Evolutionary conservation across 129 eudicot species (phyloP).

Genomic region (Centaurea solstitialis): DNA sequence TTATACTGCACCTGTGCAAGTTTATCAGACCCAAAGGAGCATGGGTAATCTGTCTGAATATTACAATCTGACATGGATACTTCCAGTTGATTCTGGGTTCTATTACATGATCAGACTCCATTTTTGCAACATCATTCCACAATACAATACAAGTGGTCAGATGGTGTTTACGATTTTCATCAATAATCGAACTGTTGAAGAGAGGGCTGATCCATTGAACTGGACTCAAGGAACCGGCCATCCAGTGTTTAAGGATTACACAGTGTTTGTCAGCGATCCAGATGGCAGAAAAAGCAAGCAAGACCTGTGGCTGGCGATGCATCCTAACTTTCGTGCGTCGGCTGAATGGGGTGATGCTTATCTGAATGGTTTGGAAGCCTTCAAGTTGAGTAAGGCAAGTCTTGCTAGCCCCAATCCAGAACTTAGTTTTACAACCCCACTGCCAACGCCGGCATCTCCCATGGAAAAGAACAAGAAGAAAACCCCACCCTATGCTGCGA

Average conservation of each 20-base stretch:
- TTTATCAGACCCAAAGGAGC: no score
- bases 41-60: no score
- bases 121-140: constrained; percentile 42
- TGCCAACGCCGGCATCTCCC: no score
- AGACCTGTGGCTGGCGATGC: constrained; percentile 29
- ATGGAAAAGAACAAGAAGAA: no score
- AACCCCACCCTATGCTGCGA: no score
- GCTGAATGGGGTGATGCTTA: constrained; percentile 3
- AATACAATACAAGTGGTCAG: background rate
- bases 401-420: constrained; percentile 49
- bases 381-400: constrained; percentile 34
- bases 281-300: constrained; percentile 12
- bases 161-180: constrained; percentile 27
- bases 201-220: constrained; percentile 11
- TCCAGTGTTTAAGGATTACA: constrained; percentile 38
- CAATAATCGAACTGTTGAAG: constrained; percentile 40
- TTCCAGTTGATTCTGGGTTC: no score
- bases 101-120: constrained; percentile 41
- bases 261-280: background rate
- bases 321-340: background rate
- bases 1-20: no score
- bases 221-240: constrained; percentile 23
- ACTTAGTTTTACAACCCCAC: no score
- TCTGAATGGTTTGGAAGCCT: constrained; percentile 51
- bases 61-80: no score